phyloP scores from a whole-genome alignment of 2,329 filamentous ascomycete genomes.

The Sarocladiaceae sp. region DNA sequence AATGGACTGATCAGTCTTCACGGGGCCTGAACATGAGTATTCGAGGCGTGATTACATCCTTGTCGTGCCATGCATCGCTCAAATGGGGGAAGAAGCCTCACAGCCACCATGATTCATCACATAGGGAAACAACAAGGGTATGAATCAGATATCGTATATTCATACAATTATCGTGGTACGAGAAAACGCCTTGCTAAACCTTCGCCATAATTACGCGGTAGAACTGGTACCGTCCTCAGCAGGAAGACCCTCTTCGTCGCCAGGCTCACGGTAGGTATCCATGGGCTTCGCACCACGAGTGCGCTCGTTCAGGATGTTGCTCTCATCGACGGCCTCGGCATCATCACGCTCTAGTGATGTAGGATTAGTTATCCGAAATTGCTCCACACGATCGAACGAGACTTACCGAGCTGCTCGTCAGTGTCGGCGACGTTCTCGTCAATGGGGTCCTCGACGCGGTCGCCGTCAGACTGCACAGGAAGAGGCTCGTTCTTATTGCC shows the following conservation, averaged over 20 bases:
- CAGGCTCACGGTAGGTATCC: constrained; percentile 12
- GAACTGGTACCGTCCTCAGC: constrained; percentile 10
- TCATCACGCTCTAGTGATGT: constrained; percentile 11
- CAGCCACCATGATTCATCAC: not conserved
- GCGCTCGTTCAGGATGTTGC: constrained; percentile 13
- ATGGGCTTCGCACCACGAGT: constrained; percentile 10
- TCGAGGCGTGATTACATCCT: too few species aligned
- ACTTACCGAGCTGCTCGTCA: constrained; percentile 28
- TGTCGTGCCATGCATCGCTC: too few species aligned
- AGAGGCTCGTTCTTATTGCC: constrained; percentile 22
- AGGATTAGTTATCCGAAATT: too few species aligned
- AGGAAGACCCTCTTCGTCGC: constrained; percentile 12
- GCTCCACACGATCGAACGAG: not conserved
- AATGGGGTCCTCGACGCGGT: constrained; percentile 26
- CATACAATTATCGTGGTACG: too few species aligned
- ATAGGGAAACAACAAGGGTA: not conserved
- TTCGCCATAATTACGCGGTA: not conserved
- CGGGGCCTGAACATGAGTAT: too few species aligned
- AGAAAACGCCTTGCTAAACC: not conserved
- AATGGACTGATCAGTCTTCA: too few species aligned
- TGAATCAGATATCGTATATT: not conserved
- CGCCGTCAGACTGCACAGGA: constrained; percentile 26
- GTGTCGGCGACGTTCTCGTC: constrained; percentile 23
- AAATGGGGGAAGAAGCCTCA: too few species aligned
- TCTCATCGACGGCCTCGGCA: constrained; percentile 13